Evolutionary conservation across 257 asterid genomes (phyloP).

Genomic region (Forsythia viridissima): DNA sequence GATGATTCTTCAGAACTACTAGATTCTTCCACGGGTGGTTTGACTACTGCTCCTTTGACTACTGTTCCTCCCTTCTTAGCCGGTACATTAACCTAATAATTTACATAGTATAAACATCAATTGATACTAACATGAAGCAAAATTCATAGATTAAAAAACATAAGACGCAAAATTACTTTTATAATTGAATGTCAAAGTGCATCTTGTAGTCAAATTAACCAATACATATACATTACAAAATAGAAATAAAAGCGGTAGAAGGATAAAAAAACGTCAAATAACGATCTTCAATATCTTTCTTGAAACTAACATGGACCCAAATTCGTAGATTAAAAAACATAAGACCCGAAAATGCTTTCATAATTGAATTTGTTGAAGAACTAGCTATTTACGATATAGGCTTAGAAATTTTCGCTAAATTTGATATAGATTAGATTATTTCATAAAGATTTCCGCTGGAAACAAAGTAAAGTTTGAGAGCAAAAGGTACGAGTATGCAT

Average conservation of each 20-base stretch:
- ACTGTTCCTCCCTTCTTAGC: not conserved
- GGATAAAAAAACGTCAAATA: not conserved
- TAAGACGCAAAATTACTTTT: not conserved
- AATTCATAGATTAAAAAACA: not conserved
- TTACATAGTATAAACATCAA: not conserved
- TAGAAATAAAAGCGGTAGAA: not conserved
- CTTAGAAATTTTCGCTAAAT: not conserved
- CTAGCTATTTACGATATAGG: not conserved
- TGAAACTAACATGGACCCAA: not conserved
- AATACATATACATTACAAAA: not conserved
- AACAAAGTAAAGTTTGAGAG: not conserved
- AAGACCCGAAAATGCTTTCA: not conserved
- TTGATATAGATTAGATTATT: not conserved
- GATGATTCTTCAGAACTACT: slow-evolving; percentile 21
- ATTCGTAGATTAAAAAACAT: not conserved
- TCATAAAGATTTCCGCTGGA: not conserved
- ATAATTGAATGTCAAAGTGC: not conserved
- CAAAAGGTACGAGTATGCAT: not conserved
- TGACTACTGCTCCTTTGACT: not conserved
- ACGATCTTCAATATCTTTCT: not conserved
- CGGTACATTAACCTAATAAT: not conserved
- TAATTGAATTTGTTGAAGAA: not conserved
- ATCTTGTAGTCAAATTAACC: not conserved
- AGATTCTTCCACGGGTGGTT: not conserved
- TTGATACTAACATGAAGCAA: not conserved